phyloP scores from a whole-genome alignment of 192 early-diverging fungal species.

The Mortierella alpina region DNA sequence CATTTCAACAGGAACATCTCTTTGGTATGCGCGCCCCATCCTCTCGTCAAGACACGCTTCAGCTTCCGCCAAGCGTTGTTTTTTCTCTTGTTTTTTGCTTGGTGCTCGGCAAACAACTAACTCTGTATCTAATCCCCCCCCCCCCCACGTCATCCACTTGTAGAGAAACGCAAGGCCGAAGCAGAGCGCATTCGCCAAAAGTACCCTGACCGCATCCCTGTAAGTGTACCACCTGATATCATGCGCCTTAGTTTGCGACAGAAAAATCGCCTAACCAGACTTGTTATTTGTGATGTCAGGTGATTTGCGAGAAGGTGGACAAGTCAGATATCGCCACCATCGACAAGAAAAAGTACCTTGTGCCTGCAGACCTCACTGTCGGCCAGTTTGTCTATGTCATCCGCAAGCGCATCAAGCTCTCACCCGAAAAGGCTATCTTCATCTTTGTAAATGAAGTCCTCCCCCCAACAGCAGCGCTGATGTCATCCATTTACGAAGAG shows the following conservation, averaged over 20 bases:
- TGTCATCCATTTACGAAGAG: conserved; percentile 95
- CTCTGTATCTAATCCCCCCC: background rate
- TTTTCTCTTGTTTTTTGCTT: conserved; percentile 6
- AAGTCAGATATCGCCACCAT: conserved; percentile 96
- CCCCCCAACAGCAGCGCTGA: conserved; percentile 93
- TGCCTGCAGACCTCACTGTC: conserved; percentile 95
- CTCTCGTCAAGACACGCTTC: background rate
- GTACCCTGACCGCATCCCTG: conserved; percentile 93
- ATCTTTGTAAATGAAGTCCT: conserved; percentile 98
- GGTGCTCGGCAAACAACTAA: background rate
- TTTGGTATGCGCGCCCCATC: conserved; percentile 77
- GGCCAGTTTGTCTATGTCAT: conserved; percentile 98
- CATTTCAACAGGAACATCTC: conserved; percentile 97
- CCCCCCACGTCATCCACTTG: conserved; percentile 45
- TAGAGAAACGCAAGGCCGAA: conserved; percentile 97
- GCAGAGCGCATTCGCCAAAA: conserved; percentile 96
- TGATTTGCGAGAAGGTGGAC: conserved; percentile 96
- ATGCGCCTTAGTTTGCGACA: background rate
- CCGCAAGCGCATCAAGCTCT: conserved; percentile 96
- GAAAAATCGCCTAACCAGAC: background rate
- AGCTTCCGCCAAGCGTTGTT: background rate
- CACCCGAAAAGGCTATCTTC: conserved; percentile 98
- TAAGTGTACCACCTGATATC: conserved; percentile 30
- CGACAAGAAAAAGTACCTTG: conserved; percentile 99
- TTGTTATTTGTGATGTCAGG: conserved; percentile 26